Conservation (phyloP, 768 basidiomycete species). For the Strobilomyces echinocephalus region DNA sequence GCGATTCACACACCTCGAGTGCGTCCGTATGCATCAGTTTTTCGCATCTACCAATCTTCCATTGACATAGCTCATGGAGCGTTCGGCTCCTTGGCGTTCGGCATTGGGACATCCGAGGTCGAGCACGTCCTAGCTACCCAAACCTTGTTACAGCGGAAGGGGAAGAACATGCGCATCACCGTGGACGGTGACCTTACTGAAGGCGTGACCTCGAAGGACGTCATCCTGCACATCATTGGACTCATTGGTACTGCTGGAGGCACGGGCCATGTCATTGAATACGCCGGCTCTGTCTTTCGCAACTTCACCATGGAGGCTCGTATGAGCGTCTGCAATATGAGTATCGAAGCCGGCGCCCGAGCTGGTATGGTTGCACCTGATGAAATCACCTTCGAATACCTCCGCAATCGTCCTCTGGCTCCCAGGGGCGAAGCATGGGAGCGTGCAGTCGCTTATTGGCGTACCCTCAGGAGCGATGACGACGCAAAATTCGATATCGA, state of each 20-base stretch:
- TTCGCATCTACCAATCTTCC: background rate
- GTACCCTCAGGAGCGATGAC: slow-evolving; percentile 70
- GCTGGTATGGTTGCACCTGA: slow-evolving; percentile 93
- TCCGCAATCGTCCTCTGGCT: slow-evolving; percentile 73
- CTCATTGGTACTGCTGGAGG: slow-evolving; percentile 91
- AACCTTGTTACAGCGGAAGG: slow-evolving; percentile 80
- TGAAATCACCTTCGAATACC: slow-evolving; percentile 80
- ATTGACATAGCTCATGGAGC: slow-evolving; percentile 70
- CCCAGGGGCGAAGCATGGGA: slow-evolving; percentile 88
- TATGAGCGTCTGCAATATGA: slow-evolving; percentile 93
- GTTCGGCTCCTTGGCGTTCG: slow-evolving; percentile 89
- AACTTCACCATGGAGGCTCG: slow-evolving; percentile 85
- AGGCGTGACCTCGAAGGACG: slow-evolving; percentile 86
- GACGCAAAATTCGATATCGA: slow-evolving; percentile 83
- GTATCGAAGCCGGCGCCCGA: slow-evolving; percentile 88
- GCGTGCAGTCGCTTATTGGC: slow-evolving; percentile 80
- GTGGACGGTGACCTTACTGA: slow-evolving; percentile 78
- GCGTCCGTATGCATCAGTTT: slow-evolving; percentile 27
- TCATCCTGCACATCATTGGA: slow-evolving; percentile 87
- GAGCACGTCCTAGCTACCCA: slow-evolving; percentile 94
- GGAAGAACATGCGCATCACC: slow-evolving; percentile 89
- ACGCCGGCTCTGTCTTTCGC: slow-evolving; percentile 83
- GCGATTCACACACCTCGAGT: slow-evolving; percentile 93
- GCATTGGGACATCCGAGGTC: slow-evolving; percentile 91
- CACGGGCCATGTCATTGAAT: slow-evolving; percentile 89